Evolutionary conservation across 2,329 filamentous ascomycete genomes (phyloP), one percentile per base, ranked within the genome.

Genomic region (Leptographium procerum): DNA sequence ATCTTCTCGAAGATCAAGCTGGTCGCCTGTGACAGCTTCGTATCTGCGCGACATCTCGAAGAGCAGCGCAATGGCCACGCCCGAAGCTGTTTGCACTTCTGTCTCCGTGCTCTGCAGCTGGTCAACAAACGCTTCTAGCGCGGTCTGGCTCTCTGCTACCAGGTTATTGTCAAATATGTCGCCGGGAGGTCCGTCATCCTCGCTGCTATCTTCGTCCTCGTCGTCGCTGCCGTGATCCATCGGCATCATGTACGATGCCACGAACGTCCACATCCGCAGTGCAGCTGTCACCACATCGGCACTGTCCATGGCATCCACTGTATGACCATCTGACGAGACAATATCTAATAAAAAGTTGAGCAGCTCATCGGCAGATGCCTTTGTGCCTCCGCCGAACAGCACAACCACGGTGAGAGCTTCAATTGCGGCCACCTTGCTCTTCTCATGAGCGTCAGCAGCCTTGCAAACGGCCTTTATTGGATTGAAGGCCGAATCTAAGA

Each of bases 61-160:
- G 13, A 95, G 76, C 11, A 95, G 76, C 0, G 90, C 90, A 60
- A 95, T 91, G 69, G 89, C 89, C 66, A 87, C 82, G 4, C 87
- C 89, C 0, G 89, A 87, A 4, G 86, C 83, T 52, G 89, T 83
- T 66, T 94, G 89, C 1, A 95, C 88, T 10, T 80, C 75, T 1
- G 84, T 75, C 60, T 90, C 85, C 34, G 78, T 78, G 68, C 87
- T 90, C 60, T 91, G 85, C 22, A 96, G 85, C 70, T 95, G 91
- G 53, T 95, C 90, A 48, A 89, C 84, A 65, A 96, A 90, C 2
- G 86, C 85, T 57, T 94, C 87, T 65, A 94, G 81, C 19, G 88
- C 86, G 31, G 82, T 73, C 62, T 89, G 85, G 34, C 86, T 89
- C 61, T 84, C 78, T 19, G 81, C 79, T 29, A 16, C 3, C 11